Conservation (phyloP, 805 yeast genomes). For the Millerago galiae region DNA sequence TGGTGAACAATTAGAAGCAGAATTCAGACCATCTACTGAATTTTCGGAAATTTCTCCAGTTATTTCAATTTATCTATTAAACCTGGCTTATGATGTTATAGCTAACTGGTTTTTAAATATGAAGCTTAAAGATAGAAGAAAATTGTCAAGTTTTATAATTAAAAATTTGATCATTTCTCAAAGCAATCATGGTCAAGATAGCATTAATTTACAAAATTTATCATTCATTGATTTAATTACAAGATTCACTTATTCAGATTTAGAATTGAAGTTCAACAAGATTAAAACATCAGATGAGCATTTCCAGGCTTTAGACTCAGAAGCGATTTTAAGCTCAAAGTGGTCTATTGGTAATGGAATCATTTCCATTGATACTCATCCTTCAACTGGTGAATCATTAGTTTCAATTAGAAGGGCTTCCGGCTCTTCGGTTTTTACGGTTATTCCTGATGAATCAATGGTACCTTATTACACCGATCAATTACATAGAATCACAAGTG, state of each 20-base stretch:
- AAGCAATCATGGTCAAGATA: conserved; percentile 25
- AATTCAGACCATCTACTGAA: conserved; percentile 48
- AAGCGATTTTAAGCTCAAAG: conserved; percentile 25
- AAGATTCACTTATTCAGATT: conserved; percentile 59
- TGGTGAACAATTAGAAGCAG: conserved; percentile 45
- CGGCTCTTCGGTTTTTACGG: conserved; percentile 44
- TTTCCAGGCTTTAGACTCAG: conserved; percentile 18
- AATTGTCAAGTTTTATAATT: conserved; percentile 56
- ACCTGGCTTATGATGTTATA: conserved; percentile 63
- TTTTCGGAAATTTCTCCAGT: conserved; percentile 39
- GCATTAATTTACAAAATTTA: conserved; percentile 40
- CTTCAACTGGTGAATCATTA: conserved; percentile 42
- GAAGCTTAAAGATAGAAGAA: conserved; percentile 48
- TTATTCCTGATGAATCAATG: conserved; percentile 36
- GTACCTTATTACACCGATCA: conserved; percentile 26
- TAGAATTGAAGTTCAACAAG: conserved; percentile 42
- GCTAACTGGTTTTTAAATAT: conserved; percentile 68
- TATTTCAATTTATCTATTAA: conserved; percentile 52
- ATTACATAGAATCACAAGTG: conserved; percentile 24
- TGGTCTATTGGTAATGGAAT: conserved; percentile 63
- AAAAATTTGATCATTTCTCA: conserved; percentile 44
- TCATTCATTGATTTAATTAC: conserved; percentile 64
- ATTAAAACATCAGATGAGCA: conserved; percentile 18
- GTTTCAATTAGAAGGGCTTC: conserved; percentile 60
- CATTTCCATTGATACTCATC: conserved; percentile 48